phyloP scores from a whole-genome alignment of 805 yeast genomes.

The Wickerhamomyces sydowiorum region DNA sequence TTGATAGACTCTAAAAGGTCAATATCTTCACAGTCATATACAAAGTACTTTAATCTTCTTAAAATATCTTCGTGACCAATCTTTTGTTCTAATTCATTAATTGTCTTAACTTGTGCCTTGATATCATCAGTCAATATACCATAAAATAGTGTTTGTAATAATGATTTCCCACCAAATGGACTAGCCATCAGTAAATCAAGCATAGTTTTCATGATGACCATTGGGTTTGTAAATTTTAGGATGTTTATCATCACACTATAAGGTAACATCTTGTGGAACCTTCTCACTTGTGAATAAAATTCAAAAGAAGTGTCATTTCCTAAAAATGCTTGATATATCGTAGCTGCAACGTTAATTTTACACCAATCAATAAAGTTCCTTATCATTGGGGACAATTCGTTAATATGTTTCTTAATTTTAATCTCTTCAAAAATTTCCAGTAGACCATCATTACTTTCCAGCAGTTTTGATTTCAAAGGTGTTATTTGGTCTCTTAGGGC shows the following conservation, averaged over 20 bases:
- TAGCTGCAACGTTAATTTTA: constrained; percentile 77
- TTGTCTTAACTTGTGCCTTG: constrained; percentile 50
- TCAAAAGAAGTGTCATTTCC: constrained; percentile 81
- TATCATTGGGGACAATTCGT: constrained; percentile 60
- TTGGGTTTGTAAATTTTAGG: constrained; percentile 79
- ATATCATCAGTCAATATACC: constrained; percentile 73
- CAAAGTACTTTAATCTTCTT: constrained; percentile 24
- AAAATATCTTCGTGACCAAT: constrained; percentile 24
- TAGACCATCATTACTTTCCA: constrained; percentile 50
- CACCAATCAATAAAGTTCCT: constrained; percentile 75
- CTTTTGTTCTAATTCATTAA: constrained; percentile 38
- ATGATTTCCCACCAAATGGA: constrained; percentile 60
- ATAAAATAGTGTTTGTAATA: constrained; percentile 70
- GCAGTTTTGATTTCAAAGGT: constrained; percentile 48
- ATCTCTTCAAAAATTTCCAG: constrained; percentile 60
- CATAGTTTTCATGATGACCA: constrained; percentile 71
- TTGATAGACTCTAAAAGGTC: constrained; percentile 24
- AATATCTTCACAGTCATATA: constrained; percentile 28
- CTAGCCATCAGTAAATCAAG: constrained; percentile 81
- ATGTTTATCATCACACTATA: constrained; percentile 73
- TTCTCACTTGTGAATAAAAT: constrained; percentile 60
- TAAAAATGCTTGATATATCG: constrained; percentile 72
- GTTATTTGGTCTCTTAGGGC: constrained; percentile 52
- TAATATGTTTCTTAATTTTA: constrained; percentile 43
- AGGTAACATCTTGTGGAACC: constrained; percentile 75